A percentile compares a stretch with the other conserved stretches of the same genome.
phyloP scores from a whole-genome alignment of 164 flowering plant genomes.

The Nelumbo lutea region DNA sequence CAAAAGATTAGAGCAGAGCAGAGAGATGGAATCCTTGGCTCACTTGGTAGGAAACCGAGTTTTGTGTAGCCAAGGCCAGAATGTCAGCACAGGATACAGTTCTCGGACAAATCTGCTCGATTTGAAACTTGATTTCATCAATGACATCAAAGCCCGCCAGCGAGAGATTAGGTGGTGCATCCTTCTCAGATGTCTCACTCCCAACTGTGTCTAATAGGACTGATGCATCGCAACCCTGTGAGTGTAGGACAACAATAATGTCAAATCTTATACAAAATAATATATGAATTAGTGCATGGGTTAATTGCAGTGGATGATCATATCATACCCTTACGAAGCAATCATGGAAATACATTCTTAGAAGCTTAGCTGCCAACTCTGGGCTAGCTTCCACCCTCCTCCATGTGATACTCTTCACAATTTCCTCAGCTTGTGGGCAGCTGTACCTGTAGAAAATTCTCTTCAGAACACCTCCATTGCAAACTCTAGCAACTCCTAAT shows the following conservation, averaged over 20 bases:
- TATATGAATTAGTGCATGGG: too few relatives aligned
- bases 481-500: slow-evolving; percentile 2
- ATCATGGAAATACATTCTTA: slow-evolving; percentile 24
- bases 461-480: slow-evolving; percentile 12
- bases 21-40: slow-evolving; percentile 2
- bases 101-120: slow-evolving; percentile 37
- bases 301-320: too few relatives aligned
- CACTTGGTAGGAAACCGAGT: slow-evolving; percentile 56
- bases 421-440: slow-evolving; percentile 24
- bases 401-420: slow-evolving; percentile 22
- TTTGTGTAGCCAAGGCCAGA: slow-evolving; percentile 52
- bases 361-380: slow-evolving; percentile 13
- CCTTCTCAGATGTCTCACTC: slow-evolving; percentile 32
- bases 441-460: slow-evolving; percentile 19
- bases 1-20: too few relatives aligned
- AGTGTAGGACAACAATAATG: too few relatives aligned
- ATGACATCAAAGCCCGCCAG: slow-evolving; percentile 46
- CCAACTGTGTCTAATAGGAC: slow-evolving; percentile 32
- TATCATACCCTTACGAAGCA: slow-evolving; percentile 26
- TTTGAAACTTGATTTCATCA: slow-evolving; percentile 30
- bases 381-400: slow-evolving; percentile 10
- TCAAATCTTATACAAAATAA: too few relatives aligned
- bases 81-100: slow-evolving; percentile 72
- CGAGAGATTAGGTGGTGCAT: slow-evolving; percentile 28
- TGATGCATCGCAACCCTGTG: slow-evolving; percentile 28